Evolutionary conservation across 23 red algal genomes (phyloP).

Genomic region (Gracilaria vermiculophylla): DNA sequence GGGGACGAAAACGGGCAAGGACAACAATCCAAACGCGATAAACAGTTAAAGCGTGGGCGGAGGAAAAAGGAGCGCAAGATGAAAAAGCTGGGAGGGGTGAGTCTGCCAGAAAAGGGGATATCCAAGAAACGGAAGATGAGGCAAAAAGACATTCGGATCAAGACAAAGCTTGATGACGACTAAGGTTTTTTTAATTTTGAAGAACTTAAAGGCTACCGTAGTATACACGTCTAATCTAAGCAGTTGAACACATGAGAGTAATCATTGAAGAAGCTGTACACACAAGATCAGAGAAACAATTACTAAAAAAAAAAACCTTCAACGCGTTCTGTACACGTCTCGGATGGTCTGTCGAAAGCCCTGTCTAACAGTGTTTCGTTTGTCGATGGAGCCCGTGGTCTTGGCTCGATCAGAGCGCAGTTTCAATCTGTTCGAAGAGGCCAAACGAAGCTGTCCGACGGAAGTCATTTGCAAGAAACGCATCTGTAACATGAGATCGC

Average conservation of each 20-base stretch:
- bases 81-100: background rate
- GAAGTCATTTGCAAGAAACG: slow-evolving; percentile 3
- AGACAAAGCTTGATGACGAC: background rate
- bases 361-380: background rate
- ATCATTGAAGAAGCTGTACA: background rate
- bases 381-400: slow-evolving; percentile 1
- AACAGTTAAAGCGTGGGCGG: background rate
- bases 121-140: slow-evolving; percentile 13
- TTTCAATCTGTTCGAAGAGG: background rate
- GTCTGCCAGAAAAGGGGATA: background rate
- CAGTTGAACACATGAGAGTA: background rate
- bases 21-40: background rate
- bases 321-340: slow-evolving; percentile 11
- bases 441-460: background rate
- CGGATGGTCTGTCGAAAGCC: background rate
- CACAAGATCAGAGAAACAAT: background rate
- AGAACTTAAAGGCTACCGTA: background rate
- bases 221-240: slow-evolving; percentile 7
- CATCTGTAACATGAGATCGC: background rate
- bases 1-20: background rate
- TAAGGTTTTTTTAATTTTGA: too few species aligned
- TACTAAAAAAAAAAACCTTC: background rate
- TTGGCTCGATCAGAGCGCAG: background rate
- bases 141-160: background rate
- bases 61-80: background rate